These are phyloP conservation scores for Malus fusca DNA, from an alignment of 306 rosid genomes.

Conservation along the genomic window DNA sequence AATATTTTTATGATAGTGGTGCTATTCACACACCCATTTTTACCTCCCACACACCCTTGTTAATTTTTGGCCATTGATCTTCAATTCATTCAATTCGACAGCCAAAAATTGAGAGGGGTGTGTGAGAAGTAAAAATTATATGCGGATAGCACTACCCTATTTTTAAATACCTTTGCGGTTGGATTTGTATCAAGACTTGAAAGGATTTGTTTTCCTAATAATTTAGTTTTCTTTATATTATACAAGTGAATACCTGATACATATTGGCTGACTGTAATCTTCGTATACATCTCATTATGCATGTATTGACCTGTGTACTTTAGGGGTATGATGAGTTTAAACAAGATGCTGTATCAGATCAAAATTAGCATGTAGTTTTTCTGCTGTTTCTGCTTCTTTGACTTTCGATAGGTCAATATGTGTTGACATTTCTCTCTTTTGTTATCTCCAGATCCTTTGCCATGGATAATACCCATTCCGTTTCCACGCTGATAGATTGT, in stretches of 20 bases:
- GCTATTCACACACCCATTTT: too few species aligned
- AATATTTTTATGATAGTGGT: neutral
- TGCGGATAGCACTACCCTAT: too few species aligned
- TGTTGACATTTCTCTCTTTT: neutral
- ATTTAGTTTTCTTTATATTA: neutral
- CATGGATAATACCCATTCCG: conserved; percentile 76
- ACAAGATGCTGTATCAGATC: neutral
- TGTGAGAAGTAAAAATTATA: too few species aligned
- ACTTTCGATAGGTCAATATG: neutral
- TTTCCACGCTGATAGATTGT: conserved; percentile 68
- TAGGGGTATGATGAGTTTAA: neutral
- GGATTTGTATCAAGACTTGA: neutral
- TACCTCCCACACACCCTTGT: too few species aligned
- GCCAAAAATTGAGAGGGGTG: too few species aligned
- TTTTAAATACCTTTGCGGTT: neutral
- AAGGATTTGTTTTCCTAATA: neutral
- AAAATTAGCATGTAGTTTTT: neutral
- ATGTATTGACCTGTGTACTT: neutral
- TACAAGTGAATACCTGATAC: neutral
- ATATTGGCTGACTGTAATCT: neutral
- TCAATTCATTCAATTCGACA: too few species aligned
- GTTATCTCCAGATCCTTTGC: conserved; percentile 43
- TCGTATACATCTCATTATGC: neutral
- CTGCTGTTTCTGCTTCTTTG: neutral
- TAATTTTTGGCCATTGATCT: too few species aligned